Base-by-base conservation (phyloP, 805 yeast genomes). In the Jamesozyma lodderae region DNA sequence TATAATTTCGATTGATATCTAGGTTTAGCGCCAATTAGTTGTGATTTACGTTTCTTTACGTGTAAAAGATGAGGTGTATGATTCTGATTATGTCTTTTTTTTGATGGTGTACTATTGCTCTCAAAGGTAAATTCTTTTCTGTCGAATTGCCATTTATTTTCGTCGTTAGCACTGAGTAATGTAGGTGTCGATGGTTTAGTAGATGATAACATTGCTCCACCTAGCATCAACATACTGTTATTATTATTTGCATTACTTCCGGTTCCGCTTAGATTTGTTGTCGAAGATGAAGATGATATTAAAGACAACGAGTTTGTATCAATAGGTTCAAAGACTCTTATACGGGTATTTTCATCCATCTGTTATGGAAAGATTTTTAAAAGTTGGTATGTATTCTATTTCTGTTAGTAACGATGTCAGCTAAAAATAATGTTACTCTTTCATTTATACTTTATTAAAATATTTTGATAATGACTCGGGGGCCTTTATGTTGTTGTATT, bases 61-160 rank as follows among this genome's bases (percentile, higher is more conserved):
- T 46, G 49, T 7, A n/a, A n/a, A n/a, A n/a, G n/a, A 43, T 13
- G 6, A 45, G 39, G 16, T 33, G 40, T 4, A 7, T 20, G 4
- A 3, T 22, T n/a, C 4, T n/a, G 11, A 18, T 7, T 35, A 21
- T 32, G 33, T 29, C 40, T 41, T 32, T 36, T 41, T 40, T 53
- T 55, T 17, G 56, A 44, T 1, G 61, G 61, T n/a, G 61, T 56
- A 32, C 59, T 53, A 36, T 55, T 56, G 33, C 60, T 51, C 14
- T 55, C 47, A 33, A 56, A 56, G 14, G 41, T 44, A 30, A 56
- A 56, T 34, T 56, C 61, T 22, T 44, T 48, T 18, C 44, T 38
- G 9, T 48, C 52, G n/a, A 46, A 41, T 41, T 52, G 53, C 60
- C 60, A 55, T 37, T 48, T 49, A 16, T 48, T 47, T 21, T 47